Conservation (phyloP, 179 eudicot species). For the Amaranthus tricolor region DNA sequence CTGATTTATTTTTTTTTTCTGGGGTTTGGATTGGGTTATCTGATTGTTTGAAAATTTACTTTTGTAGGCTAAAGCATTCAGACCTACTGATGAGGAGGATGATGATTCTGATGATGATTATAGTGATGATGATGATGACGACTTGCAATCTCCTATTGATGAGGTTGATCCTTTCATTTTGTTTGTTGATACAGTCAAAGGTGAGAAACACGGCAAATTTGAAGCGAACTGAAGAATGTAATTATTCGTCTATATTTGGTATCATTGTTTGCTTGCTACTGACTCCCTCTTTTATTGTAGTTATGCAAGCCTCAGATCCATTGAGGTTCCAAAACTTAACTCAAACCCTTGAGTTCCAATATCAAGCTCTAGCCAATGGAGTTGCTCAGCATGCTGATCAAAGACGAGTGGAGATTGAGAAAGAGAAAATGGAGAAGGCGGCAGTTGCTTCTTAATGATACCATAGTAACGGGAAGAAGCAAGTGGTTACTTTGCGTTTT, state of each 20-base stretch:
- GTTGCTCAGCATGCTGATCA: conserved; percentile 92
- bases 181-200: conserved; percentile 86
- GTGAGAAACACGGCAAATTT: conserved; percentile 34
- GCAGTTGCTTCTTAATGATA: conserved; percentile 35
- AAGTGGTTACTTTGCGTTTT: background rate
- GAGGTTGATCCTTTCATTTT: conserved; percentile 90
- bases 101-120: conserved; percentile 92
- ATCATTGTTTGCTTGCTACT: background rate
- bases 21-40: background rate
- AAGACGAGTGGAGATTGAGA: conserved; percentile 77
- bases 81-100: conserved; percentile 63
- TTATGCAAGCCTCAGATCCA: conserved; percentile 80
- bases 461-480: background rate
- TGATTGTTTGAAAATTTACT: conserved; percentile 9
- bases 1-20: background rate
- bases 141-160: conserved; percentile 95
- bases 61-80: conserved; percentile 84
- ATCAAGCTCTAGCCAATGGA: conserved; percentile 86
- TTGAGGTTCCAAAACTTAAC: conserved; percentile 75
- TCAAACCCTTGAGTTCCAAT: conserved; percentile 75
- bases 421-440: conserved; percentile 82
- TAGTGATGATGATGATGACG: conserved; percentile 96
- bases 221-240: background rate
- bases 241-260: background rate
- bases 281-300: conserved; percentile 30